A percentile compares a stretch with the other conserved stretches of the same genome.
These are phyloP conservation scores for Crithidia sp. DNA, from an alignment of 208 protist genomes.

Conservation along the genomic window DNA sequence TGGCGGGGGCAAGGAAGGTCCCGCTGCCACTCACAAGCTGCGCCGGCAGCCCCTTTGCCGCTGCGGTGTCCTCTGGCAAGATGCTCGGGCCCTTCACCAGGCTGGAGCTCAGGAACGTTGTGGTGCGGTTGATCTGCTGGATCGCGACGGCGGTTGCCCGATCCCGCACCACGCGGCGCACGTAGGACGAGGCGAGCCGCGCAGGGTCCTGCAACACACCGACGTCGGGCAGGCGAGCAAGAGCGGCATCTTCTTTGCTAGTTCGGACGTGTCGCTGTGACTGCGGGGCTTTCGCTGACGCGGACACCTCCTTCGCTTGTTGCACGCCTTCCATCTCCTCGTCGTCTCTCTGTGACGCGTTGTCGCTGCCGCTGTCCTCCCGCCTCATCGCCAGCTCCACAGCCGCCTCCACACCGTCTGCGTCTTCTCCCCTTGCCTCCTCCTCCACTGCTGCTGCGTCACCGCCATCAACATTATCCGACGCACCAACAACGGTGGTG, in stretches of 20 bases:
- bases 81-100: slow-evolving; percentile 52
- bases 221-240: slow-evolving; percentile 14
- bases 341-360: background rate
- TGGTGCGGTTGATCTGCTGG: slow-evolving; percentile 78
- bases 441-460: slow-evolving; percentile 5
- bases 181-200: slow-evolving; percentile 39
- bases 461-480: background rate
- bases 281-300: too few relatives aligned
- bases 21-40: background rate
- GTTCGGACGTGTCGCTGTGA: background rate
- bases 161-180: slow-evolving; percentile 61
- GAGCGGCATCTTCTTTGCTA: too few relatives aligned
- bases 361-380: slow-evolving; percentile 2
- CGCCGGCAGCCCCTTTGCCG: slow-evolving; percentile 5
- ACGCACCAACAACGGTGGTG: background rate
- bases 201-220: slow-evolving; percentile 57
- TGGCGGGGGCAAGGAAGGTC: background rate
- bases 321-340: background rate
- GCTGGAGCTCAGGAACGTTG: slow-evolving; percentile 66
- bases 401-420: background rate
- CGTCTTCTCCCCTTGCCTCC: slow-evolving; percentile 1
- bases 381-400: background rate
- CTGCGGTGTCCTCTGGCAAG: slow-evolving; percentile 14
- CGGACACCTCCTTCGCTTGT: background rate
- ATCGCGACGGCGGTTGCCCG: slow-evolving; percentile 64